Evolutionary conservation across 257 asterid genomes (phyloP).

Genomic region (Solanum habrochaites): DNA sequence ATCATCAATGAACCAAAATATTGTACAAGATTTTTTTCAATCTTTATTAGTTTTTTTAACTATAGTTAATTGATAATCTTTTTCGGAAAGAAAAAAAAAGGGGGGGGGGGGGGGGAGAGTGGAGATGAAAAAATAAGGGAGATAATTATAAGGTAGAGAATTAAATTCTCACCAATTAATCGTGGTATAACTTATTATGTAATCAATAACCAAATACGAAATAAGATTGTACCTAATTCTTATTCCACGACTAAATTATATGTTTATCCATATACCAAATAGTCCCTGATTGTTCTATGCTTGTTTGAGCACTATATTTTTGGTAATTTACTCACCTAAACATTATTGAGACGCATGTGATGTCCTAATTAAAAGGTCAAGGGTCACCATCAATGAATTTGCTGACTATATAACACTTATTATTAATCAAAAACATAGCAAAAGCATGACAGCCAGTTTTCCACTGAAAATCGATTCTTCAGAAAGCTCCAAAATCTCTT

Average conservation of each 20-base stretch:
- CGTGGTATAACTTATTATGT: background rate
- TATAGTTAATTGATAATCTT: background rate
- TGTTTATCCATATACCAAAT: background rate
- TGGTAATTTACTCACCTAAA: background rate
- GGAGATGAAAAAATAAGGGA: background rate
- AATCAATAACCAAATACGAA: background rate
- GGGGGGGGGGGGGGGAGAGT: background rate
- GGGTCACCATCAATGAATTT: background rate
- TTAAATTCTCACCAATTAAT: background rate
- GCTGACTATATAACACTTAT: background rate
- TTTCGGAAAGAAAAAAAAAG: accelerated
- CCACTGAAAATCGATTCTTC: background rate
- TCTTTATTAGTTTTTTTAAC: background rate
- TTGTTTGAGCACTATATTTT: background rate
- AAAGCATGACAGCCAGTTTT: background rate
- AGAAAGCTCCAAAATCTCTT: background rate
- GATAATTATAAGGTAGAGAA: background rate
- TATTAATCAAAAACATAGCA: background rate
- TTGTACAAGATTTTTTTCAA: background rate
- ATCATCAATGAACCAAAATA: background rate
- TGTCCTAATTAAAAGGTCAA: background rate
- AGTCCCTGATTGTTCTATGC: background rate
- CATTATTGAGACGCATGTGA: background rate
- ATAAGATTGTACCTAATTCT: background rate
- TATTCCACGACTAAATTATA: background rate